These are phyloP conservation scores for Heritiera littoralis DNA, from an alignment of 345 rosid genomes.

Conservation along the genomic window DNA sequence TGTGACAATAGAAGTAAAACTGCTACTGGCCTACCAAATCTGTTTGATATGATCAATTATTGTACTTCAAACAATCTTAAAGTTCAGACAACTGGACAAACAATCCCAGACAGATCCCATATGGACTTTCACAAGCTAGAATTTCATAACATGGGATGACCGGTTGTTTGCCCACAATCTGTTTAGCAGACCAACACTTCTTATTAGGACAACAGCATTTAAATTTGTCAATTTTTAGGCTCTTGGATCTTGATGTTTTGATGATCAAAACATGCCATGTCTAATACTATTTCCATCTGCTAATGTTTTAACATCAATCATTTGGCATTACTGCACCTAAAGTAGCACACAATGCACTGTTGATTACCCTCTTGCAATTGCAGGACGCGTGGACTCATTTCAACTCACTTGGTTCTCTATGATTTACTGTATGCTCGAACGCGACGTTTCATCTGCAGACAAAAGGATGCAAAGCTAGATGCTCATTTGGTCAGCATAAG, in stretches of 20 bases:
- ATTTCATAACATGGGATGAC: conserved; percentile 22
- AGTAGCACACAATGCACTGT: conserved; percentile 7
- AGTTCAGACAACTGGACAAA: conserved; percentile 1
- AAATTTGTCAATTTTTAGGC: not conserved
- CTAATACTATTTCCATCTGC: conserved; percentile 19
- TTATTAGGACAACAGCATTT: not conserved
- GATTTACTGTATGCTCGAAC: conserved; percentile 8
- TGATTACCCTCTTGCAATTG: not conserved
- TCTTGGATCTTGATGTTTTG: not conserved
- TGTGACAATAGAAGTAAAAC: conserved; percentile 11
- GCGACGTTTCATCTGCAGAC: not conserved
- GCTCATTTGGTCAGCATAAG: not conserved
- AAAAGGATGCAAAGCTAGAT: not conserved
- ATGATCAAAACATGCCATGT: not conserved
- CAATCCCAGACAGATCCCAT: not conserved
- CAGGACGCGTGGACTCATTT: conserved; percentile 94
- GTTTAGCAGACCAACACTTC: not conserved
- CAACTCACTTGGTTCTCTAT: conserved; percentile 58
- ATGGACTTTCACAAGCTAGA: conserved; percentile 2
- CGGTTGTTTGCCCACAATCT: not conserved
- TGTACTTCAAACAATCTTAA: not conserved
- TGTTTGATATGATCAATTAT: not conserved
- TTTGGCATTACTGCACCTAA: not conserved
- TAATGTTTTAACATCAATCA: not conserved
- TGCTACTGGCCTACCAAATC: not conserved